Evolutionary conservation across 2,329 filamentous ascomycete genomes (phyloP).

Genomic region (Xylaria sp.): DNA sequence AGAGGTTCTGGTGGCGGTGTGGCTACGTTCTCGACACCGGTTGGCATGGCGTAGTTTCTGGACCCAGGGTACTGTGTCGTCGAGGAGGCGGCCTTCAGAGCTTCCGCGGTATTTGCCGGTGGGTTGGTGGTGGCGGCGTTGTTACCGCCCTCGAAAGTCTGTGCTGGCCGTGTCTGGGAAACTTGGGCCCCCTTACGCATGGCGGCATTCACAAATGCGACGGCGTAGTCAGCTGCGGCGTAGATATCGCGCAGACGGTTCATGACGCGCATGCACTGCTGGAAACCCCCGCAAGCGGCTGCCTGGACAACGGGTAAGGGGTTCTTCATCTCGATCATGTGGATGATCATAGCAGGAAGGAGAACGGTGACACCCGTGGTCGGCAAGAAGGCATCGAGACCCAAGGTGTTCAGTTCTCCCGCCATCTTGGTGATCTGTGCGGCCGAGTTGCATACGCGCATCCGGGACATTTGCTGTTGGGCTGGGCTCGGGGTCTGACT

Average conservation of each 20-base stretch:
- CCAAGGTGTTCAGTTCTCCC: constrained; percentile 64
- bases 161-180: constrained; percentile 1
- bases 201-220: constrained; percentile 86
- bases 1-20: constrained; percentile 52
- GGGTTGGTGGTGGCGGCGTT: constrained; percentile 59
- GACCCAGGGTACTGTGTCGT: constrained; percentile 20
- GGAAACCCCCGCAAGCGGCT: constrained; percentile 73
- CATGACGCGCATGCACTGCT: constrained; percentile 88
- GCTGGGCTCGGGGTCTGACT: constrained; percentile 58
- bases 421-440: constrained; percentile 81
- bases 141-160: constrained; percentile 31
- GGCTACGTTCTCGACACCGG: constrained; percentile 28
- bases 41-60: constrained; percentile 10
- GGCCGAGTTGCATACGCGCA: constrained; percentile 77
- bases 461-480: constrained; percentile 77
- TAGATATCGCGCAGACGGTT: constrained; percentile 84
- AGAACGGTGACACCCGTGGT: constrained; percentile 89
- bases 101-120: not conserved
- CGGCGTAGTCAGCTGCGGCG: constrained; percentile 91
- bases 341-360: constrained; percentile 87
- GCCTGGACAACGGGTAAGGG: constrained; percentile 66
- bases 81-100: constrained; percentile 20
- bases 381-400: constrained; percentile 73
- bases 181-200: constrained; percentile 60
- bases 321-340: constrained; percentile 87